phyloP scores from a whole-genome alignment of 75 land plant species.

The Pinus taeda region DNA sequence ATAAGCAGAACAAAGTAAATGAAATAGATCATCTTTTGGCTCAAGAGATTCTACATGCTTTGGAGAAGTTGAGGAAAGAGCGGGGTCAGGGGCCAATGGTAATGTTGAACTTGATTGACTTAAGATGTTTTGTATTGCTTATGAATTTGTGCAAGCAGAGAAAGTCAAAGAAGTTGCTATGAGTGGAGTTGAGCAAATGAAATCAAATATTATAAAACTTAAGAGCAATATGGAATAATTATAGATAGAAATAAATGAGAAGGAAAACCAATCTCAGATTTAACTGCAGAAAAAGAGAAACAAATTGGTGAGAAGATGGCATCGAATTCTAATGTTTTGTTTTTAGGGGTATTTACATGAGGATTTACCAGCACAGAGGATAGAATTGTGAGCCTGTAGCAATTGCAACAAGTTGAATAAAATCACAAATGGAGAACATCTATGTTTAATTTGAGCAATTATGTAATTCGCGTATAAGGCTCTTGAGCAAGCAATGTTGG shows the following conservation, averaged over 20 bases:
- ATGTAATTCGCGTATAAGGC: too few relatives aligned
- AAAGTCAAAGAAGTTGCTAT: constrained; percentile 60
- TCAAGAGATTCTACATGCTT: constrained; percentile 93
- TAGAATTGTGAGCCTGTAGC: too few relatives aligned
- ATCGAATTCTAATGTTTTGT: too few relatives aligned
- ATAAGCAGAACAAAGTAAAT: constrained; percentile 95
- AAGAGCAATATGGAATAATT: constrained; percentile 29
- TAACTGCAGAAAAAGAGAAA: constrained; percentile 76
- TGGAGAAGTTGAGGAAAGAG: constrained; percentile 93
- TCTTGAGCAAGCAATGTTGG: too few relatives aligned
- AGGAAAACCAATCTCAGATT: constrained; percentile 48
- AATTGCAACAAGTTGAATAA: too few relatives aligned
- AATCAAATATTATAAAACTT: constrained; percentile 51
- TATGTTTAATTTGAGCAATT: too few relatives aligned
- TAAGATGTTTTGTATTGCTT: constrained; percentile 92
- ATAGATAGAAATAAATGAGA: constrained; percentile 47
- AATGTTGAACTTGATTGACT: constrained; percentile 85
- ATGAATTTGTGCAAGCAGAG: constrained; percentile 84
- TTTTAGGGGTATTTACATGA: too few relatives aligned
- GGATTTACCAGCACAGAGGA: too few relatives aligned
- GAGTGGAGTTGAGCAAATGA: constrained; percentile 43
- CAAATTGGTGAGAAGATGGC: constrained; percentile 40
- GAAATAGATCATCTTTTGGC: constrained; percentile 94
- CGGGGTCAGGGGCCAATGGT: constrained; percentile 87
- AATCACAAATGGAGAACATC: too few relatives aligned